These are phyloP conservation scores for Saccharomyces kudriavzevii DNA, from an alignment of 805 yeast species.

Conservation along the genomic window DNA sequence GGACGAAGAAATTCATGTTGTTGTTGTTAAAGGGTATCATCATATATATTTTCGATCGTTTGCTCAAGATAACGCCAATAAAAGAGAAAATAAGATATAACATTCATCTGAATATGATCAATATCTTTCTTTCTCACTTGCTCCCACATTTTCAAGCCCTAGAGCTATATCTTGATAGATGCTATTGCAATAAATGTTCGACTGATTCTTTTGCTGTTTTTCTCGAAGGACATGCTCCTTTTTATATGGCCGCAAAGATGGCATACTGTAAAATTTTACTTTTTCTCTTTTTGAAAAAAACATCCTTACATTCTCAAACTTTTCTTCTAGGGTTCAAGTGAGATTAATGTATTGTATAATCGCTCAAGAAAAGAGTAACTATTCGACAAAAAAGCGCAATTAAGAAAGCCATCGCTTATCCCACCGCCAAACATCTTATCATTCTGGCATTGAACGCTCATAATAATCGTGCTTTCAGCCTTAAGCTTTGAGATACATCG, in stretches of 20 bases:
- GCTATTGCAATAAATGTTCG: background rate
- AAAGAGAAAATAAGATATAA: background rate
- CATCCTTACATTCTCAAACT: background rate
- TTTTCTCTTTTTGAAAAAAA: background rate
- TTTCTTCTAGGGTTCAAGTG: background rate
- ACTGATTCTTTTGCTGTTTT: background rate
- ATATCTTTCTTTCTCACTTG: background rate
- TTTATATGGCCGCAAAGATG: background rate
- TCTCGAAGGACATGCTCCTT: background rate
- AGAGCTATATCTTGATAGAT: background rate
- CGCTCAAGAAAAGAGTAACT: background rate
- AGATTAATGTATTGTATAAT: background rate
- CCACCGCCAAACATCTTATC: too few species aligned
- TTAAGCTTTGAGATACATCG: background rate
- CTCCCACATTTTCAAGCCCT: background rate
- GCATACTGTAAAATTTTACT: background rate
- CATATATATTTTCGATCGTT: conserved; percentile 17
- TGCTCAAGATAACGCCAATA: background rate
- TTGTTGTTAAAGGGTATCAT: conserved; percentile 38
- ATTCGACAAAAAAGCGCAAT: too few species aligned
- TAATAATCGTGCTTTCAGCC: background rate
- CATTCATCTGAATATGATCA: conserved; percentile 2
- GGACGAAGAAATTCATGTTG: conserved; percentile 66
- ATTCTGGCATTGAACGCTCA: background rate
- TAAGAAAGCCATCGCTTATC: too few species aligned